Evolutionary conservation across 805 yeast genomes (phyloP), one percentile per base, ranked within the genome.

Genomic region (Saccharomycopsis lassenensis): DNA sequence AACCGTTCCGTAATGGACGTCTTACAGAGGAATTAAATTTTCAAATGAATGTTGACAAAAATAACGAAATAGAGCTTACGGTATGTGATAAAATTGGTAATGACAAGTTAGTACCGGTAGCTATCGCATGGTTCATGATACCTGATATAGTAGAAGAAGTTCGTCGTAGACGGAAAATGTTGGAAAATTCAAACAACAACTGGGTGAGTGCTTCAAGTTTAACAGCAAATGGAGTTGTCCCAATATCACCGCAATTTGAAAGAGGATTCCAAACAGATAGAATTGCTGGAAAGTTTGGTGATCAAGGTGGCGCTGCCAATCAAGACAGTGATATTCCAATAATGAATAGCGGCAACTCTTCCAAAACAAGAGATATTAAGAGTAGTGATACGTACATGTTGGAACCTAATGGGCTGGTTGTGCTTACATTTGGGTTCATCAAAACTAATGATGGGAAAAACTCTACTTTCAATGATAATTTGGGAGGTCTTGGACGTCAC

Each of bases 121-220:
- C 94, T 6, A 67, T 91, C 25, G 74, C 81, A 49, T 91, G 98
- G 98, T 67, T 89, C 19, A 70, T 89, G 24, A 65, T 91, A 20
- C 77, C 93, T 3, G 99, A 91, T 56, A 71, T 91, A 29, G 86
- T 93, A 1, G 99, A 91, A 61, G 97, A 91, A 48, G 70, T 89
- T 37, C 83, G 99, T 58, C 81, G 91, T 50, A 80, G 78, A 55
- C 85, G 84, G 50, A 87, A 83, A 16, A 83, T 74, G 6, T 76
- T 73, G 49, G 83, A 82, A 28, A 59, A 70, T 41, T 81, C 76
- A 2, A 69, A 64, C 27, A 71, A 76, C 32, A 95, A 91, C 31
- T 91, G 97, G 98, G 81, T 84, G 5, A 71, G 84, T 41, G 96
- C 95, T 1, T 66, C 81, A 0, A 67, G 68, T 47, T 55, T 74